These are phyloP conservation scores for Aspergillus eucalypticola DNA, from an alignment of 2,329 filamentous ascomycete genomes.

Conservation along the genomic window DNA sequence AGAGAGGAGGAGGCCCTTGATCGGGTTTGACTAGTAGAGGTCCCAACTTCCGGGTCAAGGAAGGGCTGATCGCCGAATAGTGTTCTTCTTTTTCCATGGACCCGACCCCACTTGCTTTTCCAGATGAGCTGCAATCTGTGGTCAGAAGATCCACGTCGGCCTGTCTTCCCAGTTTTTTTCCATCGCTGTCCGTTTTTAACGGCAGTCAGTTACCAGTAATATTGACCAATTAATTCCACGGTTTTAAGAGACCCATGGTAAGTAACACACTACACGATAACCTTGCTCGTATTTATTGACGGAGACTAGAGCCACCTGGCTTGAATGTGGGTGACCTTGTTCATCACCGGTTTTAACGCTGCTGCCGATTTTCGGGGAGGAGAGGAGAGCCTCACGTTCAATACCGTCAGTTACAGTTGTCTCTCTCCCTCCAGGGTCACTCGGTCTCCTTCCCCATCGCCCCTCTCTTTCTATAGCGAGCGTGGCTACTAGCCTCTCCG, in stretches of 20 bases:
- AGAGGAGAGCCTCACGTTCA: constrained; percentile 4
- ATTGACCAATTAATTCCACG: not conserved
- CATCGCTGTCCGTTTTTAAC: not conserved
- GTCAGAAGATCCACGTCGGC: constrained; percentile 3
- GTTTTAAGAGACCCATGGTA: not conserved
- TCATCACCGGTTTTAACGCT: not conserved
- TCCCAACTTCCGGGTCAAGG: constrained; percentile 21
- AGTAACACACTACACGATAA: not conserved
- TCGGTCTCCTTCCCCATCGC: not conserved
- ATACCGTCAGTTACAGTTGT: not conserved
- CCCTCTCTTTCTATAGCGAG: not conserved
- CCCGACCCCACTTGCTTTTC: constrained; percentile 13
- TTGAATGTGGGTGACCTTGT: not conserved
- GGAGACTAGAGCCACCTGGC: not conserved
- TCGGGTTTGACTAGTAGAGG: constrained; percentile 9
- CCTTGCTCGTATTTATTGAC: not conserved
- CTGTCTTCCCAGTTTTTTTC: constrained; percentile 6
- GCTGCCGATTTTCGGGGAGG: not conserved
- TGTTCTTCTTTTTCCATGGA: constrained; percentile 17
- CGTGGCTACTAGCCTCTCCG: no score
- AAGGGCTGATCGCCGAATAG: constrained; percentile 23
- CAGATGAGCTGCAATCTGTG: constrained; percentile 14
- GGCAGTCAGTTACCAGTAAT: not conserved
- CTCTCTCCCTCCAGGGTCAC: not conserved
- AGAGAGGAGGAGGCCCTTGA: constrained; percentile 9